These are phyloP conservation scores for Gossypium gossypioides DNA, from an alignment of 441 rosid genomes.

Conservation along the genomic window DNA sequence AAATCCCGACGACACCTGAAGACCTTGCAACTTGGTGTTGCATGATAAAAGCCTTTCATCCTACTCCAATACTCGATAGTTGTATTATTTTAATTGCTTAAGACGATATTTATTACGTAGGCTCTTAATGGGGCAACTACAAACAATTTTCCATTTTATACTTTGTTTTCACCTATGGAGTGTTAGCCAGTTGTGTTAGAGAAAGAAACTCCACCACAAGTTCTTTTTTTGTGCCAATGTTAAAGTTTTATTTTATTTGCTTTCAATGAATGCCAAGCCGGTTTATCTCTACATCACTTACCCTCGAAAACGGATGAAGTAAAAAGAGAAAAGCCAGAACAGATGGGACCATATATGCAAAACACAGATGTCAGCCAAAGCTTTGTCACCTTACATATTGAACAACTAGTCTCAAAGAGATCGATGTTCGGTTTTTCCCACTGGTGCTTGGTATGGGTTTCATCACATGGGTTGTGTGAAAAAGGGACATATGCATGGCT, in stretches of 20 bases:
- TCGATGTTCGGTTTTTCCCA: constrained; percentile 12
- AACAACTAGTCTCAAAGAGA: constrained; percentile 15
- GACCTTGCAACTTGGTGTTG: background rate
- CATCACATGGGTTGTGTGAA: constrained; percentile 31
- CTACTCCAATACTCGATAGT: background rate
- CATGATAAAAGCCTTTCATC: too few species aligned
- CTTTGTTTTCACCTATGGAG: background rate
- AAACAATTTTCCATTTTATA: background rate
- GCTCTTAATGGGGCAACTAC: background rate
- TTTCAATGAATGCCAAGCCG: background rate
- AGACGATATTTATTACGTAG: background rate
- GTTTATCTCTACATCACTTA: background rate
- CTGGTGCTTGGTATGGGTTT: constrained; percentile 16
- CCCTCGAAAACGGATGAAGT: background rate
- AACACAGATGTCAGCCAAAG: constrained; percentile 10
- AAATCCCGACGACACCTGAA: background rate
- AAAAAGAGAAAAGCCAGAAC: constrained; percentile 1
- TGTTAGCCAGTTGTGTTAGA: background rate
- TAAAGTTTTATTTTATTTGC: background rate
- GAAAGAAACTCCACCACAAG: background rate
- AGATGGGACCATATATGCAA: constrained; percentile 23
- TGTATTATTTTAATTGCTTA: background rate
- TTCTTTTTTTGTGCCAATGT: background rate
- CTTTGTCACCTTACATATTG: constrained; percentile 22
- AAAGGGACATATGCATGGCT: constrained; percentile 27